Evolutionary conservation across 2,329 filamentous ascomycete species (phyloP).

Genomic region (Rhinocladiella mackenziei): DNA sequence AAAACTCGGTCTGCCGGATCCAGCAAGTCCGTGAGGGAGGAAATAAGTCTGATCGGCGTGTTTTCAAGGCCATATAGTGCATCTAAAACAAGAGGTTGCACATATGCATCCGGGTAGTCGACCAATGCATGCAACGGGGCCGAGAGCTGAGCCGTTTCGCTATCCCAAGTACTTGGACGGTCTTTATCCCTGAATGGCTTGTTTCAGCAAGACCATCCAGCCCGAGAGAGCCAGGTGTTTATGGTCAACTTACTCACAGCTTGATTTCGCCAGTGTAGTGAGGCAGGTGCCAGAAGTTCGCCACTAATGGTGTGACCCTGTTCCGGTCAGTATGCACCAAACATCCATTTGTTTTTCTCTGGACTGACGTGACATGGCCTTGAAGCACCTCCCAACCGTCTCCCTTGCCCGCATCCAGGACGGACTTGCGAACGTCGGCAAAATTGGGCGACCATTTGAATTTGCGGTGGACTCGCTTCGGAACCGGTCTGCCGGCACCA

Average conservation of each 20-base stretch:
- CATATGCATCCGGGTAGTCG: conserved; percentile 82
- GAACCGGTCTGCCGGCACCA: conserved; percentile 21
- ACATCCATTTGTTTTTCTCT: conserved; percentile 32
- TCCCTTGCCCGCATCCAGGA: conserved; percentile 72
- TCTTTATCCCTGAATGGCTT: conserved; percentile 11
- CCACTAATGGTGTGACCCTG: conserved; percentile 84
- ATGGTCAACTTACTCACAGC: conserved; percentile 62
- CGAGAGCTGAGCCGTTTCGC: background rate
- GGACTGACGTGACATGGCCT: conserved; percentile 69
- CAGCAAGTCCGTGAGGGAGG: conserved; percentile 47
- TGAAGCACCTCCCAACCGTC: conserved; percentile 92
- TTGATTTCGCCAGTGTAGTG: conserved; percentile 68
- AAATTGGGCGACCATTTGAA: conserved; percentile 95
- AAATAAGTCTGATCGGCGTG: conserved; percentile 53
- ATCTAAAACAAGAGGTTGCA: conserved; percentile 75
- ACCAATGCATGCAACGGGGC: conserved; percentile 64
- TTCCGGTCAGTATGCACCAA: conserved; percentile 19
- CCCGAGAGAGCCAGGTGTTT: background rate
- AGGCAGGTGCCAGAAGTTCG: conserved; percentile 81
- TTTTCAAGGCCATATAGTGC: conserved; percentile 64
- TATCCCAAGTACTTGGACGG: conserved; percentile 1
- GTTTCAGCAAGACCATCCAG: conserved; percentile 3
- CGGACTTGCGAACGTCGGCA: conserved; percentile 78
- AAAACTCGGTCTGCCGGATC: conserved; percentile 53
- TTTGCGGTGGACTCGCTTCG: conserved; percentile 68